A percentile compares a stretch with the other conserved stretches of the same genome.
phyloP scores from a whole-genome alignment of 345 rosid species.

The Eucalyptus lansdowneana region DNA sequence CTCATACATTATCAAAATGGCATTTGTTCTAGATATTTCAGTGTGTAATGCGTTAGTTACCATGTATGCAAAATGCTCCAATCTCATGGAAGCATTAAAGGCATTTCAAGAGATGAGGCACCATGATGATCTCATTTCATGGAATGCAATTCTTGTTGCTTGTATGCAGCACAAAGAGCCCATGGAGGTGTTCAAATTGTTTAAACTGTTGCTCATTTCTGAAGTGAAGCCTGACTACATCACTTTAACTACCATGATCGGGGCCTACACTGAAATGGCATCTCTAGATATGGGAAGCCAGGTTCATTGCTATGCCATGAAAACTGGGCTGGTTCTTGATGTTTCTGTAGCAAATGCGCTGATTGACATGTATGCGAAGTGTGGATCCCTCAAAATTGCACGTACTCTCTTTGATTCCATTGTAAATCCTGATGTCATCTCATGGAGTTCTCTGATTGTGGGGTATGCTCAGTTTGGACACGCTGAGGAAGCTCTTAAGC shows the following conservation, averaged over 20 bases:
- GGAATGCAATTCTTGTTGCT: conserved; percentile 67
- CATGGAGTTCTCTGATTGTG: conserved; percentile 63
- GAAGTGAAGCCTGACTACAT: conserved; percentile 37
- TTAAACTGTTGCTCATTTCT: conserved; percentile 38
- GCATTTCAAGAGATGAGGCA: conserved; percentile 42
- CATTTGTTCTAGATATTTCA: conserved; percentile 18
- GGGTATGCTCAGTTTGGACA: conserved; percentile 74
- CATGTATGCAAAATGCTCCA: conserved; percentile 45
- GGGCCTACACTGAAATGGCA: conserved; percentile 54
- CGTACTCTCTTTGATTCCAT: conserved; percentile 33
- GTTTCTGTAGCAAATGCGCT: conserved; percentile 39
- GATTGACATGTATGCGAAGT: conserved; percentile 67
- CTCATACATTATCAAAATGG: conserved; percentile 32
- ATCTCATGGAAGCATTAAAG: conserved; percentile 17
- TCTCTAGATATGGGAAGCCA: conserved; percentile 58
- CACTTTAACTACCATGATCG: conserved; percentile 29
- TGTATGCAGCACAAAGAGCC: conserved; percentile 44
- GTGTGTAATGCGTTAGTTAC: conserved; percentile 42
- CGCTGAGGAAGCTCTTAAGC: conserved; percentile 52
- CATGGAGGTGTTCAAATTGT: conserved; percentile 38
- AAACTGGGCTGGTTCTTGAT: conserved; percentile 33
- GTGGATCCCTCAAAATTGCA: conserved; percentile 50
- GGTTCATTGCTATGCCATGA: conserved; percentile 39
- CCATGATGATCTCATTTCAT: conserved; percentile 40
- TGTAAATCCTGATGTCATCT: conserved; percentile 43